Percentiles rank a stretch among this genome's conserved stretches.
Evolutionary conservation across 192 early-diverging fungal species (phyloP).

Genomic region (Allomyces javanicus): DNA sequence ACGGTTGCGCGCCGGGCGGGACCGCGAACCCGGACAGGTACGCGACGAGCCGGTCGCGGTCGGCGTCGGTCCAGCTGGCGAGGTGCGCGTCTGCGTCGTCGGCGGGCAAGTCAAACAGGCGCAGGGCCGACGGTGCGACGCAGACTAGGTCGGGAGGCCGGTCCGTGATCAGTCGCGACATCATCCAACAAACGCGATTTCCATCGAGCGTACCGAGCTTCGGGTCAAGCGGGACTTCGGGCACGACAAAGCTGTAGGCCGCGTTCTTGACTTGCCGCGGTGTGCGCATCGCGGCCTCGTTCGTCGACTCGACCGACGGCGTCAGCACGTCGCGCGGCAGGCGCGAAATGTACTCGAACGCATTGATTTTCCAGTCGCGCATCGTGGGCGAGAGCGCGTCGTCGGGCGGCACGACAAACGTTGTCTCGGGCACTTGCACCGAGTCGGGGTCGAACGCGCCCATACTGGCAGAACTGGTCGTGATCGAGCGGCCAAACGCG

Average conservation of each 20-base stretch:
- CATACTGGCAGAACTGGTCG: no score
- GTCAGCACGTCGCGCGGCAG: conserved; percentile 11
- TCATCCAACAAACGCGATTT: no score
- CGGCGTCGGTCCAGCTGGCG: neutral
- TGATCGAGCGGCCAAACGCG: no score
- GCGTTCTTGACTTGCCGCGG: conserved; percentile 12
- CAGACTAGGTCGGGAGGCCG: neutral
- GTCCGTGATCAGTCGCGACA: no score
- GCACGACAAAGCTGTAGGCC: conserved; percentile 16
- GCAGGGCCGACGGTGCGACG: conserved; percentile 8
- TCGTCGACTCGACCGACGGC: neutral
- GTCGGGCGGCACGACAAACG: no score
- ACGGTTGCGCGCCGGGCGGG: conserved; percentile 27
- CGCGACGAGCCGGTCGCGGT: conserved; percentile 7
- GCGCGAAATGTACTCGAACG: conserved; percentile 7
- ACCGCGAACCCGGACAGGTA: conserved; percentile 20
- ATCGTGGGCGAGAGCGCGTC: no score
- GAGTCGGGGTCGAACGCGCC: no score
- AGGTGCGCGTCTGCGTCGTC: neutral
- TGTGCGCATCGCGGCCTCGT: conserved; percentile 4
- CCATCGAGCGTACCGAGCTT: conserved; percentile 1
- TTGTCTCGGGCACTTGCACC: no score
- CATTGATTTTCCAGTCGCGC: neutral
- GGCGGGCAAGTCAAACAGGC: conserved; percentile 9
- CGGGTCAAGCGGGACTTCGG: conserved; percentile 4